Evolutionary conservation across 192 early-diverging fungal genomes (phyloP), one percentile per base, ranked within the genome.

Genomic region (Rhizoclosmatium sp.): DNA sequence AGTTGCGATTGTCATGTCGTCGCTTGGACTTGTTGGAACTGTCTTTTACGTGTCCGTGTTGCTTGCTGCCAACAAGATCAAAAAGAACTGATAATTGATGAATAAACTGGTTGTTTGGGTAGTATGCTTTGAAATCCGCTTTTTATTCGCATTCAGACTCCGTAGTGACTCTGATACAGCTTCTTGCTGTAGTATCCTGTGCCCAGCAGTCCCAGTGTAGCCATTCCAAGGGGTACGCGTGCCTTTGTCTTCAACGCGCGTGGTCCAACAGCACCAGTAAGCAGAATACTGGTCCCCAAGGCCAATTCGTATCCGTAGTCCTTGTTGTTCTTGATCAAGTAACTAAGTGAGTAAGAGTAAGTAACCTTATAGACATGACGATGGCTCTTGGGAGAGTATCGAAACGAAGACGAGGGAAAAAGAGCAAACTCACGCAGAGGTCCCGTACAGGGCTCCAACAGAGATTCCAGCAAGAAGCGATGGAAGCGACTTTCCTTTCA

Each of bases 301-400:
- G 85, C 88, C 10, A 89, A 79, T 65, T 86, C 86, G 23, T 76
- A 56, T 39, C 88, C 88, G 68, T 86, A 86, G 56, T 86, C 80
- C 45, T 42, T 69, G 79, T 89, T 87, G 23, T 65, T 70, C 46
- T 83, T 76, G 42, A 89, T 79, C 42, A 89, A 70, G 72, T 87
- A 85, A 5, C 84, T 85, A 49, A 21, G 39, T 21, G 21, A 62
- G 21, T 10, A 49, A 16, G 47, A 56, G 21, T 10, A 1, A 16
- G 47, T 21, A 14, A 58, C 9, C 69, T 19, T 5, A n/a, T 56
- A 10, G 21, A 47, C n/a, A 58, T 49, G 3, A 31, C 31, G 31
- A 31, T 31, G 31, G 31, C 31, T 31, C 0, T 31, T 31, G 31
- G 31, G 31, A 31, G 31, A 31, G 31, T 31, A 31, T 56, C 39